phyloP scores from a whole-genome alignment of 768 basidiomycete genomes.

The Lactifluus piperatus region DNA sequence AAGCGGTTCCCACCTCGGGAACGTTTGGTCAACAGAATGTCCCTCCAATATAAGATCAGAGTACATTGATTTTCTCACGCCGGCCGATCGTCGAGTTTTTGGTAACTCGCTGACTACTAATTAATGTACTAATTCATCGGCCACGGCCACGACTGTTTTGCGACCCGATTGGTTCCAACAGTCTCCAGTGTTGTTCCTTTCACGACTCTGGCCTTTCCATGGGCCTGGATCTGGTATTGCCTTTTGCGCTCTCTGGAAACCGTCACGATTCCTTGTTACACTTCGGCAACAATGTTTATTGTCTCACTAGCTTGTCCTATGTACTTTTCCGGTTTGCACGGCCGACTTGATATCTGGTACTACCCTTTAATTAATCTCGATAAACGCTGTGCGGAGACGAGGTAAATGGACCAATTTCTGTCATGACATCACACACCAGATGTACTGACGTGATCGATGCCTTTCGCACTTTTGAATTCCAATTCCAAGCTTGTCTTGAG shows the following conservation, averaged over 20 bases:
- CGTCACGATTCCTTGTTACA: neutral
- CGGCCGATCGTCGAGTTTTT: neutral
- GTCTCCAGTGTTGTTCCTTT: neutral
- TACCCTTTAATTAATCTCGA: neutral
- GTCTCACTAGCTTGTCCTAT: neutral
- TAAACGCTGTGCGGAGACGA: neutral
- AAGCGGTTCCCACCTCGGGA: no score
- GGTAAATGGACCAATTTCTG: neutral
- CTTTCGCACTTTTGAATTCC: constrained; percentile 4
- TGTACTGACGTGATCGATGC: constrained; percentile 3
- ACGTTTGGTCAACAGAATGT: no score
- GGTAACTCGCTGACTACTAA: no score
- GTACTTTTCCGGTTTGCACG: neutral
- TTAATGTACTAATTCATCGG: neutral
- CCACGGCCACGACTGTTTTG: neutral
- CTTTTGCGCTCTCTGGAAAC: neutral
- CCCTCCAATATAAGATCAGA: neutral
- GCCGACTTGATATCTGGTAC: neutral
- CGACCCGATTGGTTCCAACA: neutral
- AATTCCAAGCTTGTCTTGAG: neutral
- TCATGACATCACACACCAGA: constrained; percentile 9
- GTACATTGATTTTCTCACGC: neutral
- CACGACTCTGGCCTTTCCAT: neutral
- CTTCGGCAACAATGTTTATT: neutral
- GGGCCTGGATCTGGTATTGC: neutral